Conservation (phyloP, 352 stramenopile species). For the Halophytophthora polymorphica region DNA sequence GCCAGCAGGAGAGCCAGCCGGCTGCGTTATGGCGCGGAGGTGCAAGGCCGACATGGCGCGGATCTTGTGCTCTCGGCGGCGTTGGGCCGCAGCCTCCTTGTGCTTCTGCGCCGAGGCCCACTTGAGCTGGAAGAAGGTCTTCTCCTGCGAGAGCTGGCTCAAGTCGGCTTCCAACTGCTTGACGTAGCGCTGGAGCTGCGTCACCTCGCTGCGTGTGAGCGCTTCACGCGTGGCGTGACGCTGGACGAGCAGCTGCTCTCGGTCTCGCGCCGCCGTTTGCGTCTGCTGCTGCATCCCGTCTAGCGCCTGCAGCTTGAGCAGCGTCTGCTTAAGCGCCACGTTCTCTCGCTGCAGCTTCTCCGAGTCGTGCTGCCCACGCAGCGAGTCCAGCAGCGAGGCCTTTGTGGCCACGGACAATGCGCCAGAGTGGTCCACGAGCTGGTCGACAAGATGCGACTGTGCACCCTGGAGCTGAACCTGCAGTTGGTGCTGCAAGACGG, state of each 20-base stretch:
- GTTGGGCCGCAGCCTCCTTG: conserved; percentile 32
- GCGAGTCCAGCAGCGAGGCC: conserved; percentile 34
- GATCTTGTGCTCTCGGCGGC: conserved; percentile 46
- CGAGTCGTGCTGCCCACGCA: conserved; percentile 40
- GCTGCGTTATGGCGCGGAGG: conserved; percentile 7
- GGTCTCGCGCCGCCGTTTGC: conserved; percentile 31
- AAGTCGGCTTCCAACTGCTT: conserved; percentile 49
- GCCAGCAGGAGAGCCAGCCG: background rate
- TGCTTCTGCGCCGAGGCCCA: conserved; percentile 42
- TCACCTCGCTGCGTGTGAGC: conserved; percentile 41
- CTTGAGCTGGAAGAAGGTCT: conserved; percentile 42
- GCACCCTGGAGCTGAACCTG: conserved; percentile 50
- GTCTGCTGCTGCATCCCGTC: conserved; percentile 60
- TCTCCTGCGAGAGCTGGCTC: conserved; percentile 44
- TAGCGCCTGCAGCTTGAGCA: conserved; percentile 65
- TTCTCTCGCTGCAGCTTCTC: conserved; percentile 62
- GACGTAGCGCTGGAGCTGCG: conserved; percentile 44
- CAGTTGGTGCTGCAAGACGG: conserved; percentile 58
- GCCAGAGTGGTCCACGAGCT: conserved; percentile 60
- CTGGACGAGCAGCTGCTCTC: conserved; percentile 33
- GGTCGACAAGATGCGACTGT: conserved; percentile 49
- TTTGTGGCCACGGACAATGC: conserved; percentile 54
- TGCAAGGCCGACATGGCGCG: conserved; percentile 43
- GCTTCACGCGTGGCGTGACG: conserved; percentile 32
- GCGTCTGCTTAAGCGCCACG: conserved; percentile 56